Evolutionary conservation across 2,329 filamentous ascomycete genomes (phyloP), one percentile per base, ranked within the genome.

Genomic region (Cadophora sp.): DNA sequence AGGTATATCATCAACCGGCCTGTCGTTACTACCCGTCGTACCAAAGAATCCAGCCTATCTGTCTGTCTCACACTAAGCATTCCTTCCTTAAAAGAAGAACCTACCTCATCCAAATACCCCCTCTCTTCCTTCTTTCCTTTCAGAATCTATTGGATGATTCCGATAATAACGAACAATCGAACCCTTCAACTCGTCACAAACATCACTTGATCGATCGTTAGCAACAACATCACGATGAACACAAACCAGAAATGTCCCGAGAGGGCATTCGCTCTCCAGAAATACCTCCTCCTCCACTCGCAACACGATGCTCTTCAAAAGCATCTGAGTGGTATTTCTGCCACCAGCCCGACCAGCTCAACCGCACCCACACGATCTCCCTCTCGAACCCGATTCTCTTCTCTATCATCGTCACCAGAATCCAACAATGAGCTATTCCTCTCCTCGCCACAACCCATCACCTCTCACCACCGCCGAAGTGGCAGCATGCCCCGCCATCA

Each of bases 271-370:
- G 72, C 75, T 64, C 74, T 78, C 8, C 77, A 78, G 62, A 78
- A 76, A 71, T 78, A 78, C 60, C 73, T 78, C 4, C 70, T 78
- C 13, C 74, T 78, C 3, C 74, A 77, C 68, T 75, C 74, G 3
- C 76, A 78, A 65, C 77, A 78, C 47, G 73, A 72, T 50, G 68
- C 74, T 20, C 67, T 81, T 47, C 75, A 78, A 58, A 75, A 76
- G 59, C 73, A 76, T 20, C 73, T 80, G 47, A 64, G 68, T 22
- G 66, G 72, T 24, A 73, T 76, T 60, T 64, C 69, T 30, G 27
- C 71, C 18, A 66, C 69, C 2, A 45, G 61, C 24, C 16, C 61
- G 13, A 65, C 64, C 11, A 62, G 53, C 18, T 66, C 71, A 7
- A 53, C 51, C 18, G 66, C 59, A 48, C 36, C 36, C 14, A 60